Percentiles rank a stretch among this genome's conserved stretches.
These are phyloP conservation scores for Macrolepiota albuminosa DNA, from an alignment of 768 basidiomycete species.

Conservation along the genomic window DNA sequence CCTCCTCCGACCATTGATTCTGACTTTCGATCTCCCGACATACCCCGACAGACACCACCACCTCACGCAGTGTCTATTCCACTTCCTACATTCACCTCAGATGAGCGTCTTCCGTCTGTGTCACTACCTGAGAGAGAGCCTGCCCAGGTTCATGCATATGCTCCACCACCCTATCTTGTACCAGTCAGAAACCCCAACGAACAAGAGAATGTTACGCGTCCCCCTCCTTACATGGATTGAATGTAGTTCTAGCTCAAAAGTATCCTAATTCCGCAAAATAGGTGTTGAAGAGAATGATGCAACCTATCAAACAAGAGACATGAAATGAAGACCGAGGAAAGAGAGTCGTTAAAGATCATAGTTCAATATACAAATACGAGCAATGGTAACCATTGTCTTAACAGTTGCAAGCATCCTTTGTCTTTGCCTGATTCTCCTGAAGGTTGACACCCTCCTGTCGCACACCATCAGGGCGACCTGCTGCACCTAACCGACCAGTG, in stretches of 20 bases:
- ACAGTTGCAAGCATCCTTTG: constrained; percentile 80
- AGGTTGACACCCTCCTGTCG: constrained; percentile 65
- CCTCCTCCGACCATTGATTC: constrained; percentile 88
- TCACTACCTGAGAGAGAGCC: constrained; percentile 27
- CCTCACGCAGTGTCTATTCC: constrained; percentile 30
- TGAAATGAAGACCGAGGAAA: neutral
- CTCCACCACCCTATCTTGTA: constrained; percentile 78
- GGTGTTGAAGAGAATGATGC: neutral
- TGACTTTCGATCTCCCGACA: constrained; percentile 54
- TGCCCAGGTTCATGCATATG: constrained; percentile 44
- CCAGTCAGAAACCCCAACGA: constrained; percentile 35
- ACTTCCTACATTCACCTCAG: constrained; percentile 23
- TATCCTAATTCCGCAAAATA: constrained; percentile 8
- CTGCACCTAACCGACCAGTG: constrained; percentile 56
- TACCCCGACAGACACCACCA: constrained; percentile 26
- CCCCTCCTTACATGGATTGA: constrained; percentile 63
- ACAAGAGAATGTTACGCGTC: constrained; percentile 49
- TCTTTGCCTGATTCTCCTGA: constrained; percentile 59
- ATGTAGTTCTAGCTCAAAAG: neutral
- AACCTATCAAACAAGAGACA: constrained; percentile 8
- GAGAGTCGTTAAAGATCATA: constrained; percentile 25
- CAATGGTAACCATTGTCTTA: constrained; percentile 30
- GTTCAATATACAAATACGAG: constrained; percentile 17
- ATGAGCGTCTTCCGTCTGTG: constrained; percentile 26
- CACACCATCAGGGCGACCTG: constrained; percentile 47